Conservation (phyloP, 2,329 filamentous ascomycete species). For the Aspergillus fumigatus region DNA sequence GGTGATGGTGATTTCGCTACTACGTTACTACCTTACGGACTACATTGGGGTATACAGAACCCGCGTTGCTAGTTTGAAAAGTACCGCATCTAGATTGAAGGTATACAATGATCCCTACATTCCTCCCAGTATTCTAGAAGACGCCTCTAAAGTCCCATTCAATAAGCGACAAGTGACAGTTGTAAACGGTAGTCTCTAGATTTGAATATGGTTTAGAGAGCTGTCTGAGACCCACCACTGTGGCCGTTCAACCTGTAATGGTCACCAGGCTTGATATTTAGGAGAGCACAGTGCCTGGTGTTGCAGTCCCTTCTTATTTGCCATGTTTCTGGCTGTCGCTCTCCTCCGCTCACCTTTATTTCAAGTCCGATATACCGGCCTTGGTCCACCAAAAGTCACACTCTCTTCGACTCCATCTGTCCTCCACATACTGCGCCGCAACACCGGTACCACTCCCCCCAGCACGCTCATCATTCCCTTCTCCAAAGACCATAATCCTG, state of each 20-base stretch:
- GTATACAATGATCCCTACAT: neutral
- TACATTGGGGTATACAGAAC: neutral
- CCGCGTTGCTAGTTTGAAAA: neutral
- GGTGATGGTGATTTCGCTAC: no score
- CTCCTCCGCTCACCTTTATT: neutral
- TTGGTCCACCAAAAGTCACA: constrained; percentile 46
- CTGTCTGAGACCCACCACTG: neutral
- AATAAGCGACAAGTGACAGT: neutral
- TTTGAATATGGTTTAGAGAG: neutral
- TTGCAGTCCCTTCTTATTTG: no score
- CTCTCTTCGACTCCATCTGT: constrained; percentile 42
- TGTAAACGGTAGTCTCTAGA: no score
- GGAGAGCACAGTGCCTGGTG: neutral
- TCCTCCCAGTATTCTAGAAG: no score
- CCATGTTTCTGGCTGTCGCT: no score
- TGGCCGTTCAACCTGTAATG: neutral
- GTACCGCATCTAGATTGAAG: neutral
- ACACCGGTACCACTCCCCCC: constrained; percentile 37
- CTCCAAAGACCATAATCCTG: constrained; percentile 43
- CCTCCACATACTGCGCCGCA: constrained; percentile 38
- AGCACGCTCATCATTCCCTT: constrained; percentile 47
- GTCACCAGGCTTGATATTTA: neutral
- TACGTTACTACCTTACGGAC: no score
- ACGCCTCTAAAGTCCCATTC: neutral
- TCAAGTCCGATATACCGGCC: constrained; percentile 22